Percentiles rank a stretch among this genome's conserved stretches.
phyloP scores from a whole-genome alignment of 352 stramenopile species.

The Pythium rishiriense region DNA sequence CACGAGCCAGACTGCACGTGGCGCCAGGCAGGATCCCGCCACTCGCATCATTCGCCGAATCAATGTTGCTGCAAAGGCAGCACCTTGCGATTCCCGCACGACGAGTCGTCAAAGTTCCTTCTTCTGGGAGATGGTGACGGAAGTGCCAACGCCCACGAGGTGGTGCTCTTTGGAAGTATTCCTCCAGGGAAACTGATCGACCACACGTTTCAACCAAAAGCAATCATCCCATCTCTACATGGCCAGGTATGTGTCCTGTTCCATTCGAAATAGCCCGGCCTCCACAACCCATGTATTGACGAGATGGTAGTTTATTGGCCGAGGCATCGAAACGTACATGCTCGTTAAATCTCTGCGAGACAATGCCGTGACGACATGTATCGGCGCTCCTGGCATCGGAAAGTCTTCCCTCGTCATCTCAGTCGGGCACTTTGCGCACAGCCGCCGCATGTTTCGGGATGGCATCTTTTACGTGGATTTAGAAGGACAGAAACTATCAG shows the following conservation, averaged over 20 bases:
- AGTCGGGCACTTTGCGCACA: constrained; percentile 76
- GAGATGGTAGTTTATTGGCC: constrained; percentile 62
- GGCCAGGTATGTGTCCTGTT: constrained; percentile 38
- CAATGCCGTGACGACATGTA: constrained; percentile 70
- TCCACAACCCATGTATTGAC: too few species aligned
- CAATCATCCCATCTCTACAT: constrained; percentile 75
- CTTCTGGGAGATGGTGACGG: constrained; percentile 45
- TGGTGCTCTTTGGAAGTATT: constrained; percentile 71
- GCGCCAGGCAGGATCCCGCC: constrained; percentile 54
- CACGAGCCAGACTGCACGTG: constrained; percentile 69
- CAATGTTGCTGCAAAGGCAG: constrained; percentile 77
- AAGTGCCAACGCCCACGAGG: constrained; percentile 42
- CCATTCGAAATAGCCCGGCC: too few species aligned
- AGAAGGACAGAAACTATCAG: constrained; percentile 77
- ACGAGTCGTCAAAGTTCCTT: constrained; percentile 85
- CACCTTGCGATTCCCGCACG: constrained; percentile 60
- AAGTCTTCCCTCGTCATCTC: constrained; percentile 85
- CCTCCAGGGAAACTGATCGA: constrained; percentile 57
- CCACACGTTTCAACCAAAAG: constrained; percentile 53
- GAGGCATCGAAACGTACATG: constrained; percentile 73
- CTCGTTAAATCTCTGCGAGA: constrained; percentile 66
- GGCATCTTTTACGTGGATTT: constrained; percentile 83
- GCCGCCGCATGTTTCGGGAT: constrained; percentile 69
- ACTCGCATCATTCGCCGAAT: constrained; percentile 61
- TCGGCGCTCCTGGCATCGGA: constrained; percentile 74